Evolutionary conservation across 1,284 basidiomycete genomes (phyloP), one percentile per base, ranked within the genome.

Genomic region (Boletus semigastroideus): DNA sequence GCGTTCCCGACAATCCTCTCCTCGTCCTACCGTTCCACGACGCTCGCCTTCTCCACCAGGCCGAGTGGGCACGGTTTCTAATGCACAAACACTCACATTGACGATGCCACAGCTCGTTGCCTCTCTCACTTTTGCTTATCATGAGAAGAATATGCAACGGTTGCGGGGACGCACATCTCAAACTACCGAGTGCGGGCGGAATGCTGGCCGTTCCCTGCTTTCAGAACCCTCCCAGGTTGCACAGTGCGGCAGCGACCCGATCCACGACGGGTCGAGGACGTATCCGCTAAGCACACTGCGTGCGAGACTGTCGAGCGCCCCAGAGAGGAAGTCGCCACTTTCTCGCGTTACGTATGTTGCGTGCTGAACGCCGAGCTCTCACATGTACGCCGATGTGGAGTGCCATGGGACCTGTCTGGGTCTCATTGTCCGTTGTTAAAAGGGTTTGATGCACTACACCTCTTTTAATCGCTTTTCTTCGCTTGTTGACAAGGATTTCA

Each of bases 81-180:
- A 46, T 5, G 20, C 41, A 11, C 62, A 48, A 28, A 55, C 44
- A 20, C 54, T 55, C 48, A 56, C 57, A 20, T 53, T 67, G 59
- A 58, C 68, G 3, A 65, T 69, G 48, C 60, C 68, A 0, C 65
- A 67, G 41, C 67, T 67, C 13, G 67, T 70, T n/a, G 65, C 65
- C 20, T 56, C 62, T 13, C 60, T 67, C 16, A 67, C 48, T 1
- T 61, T 67, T 41, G 63, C 64, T 20, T 41, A 65, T 47, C 65
- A 36, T 40, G 67, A 70, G n/a, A 56, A 54, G 36, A 46, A 49
- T 27, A 53, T 55, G 43, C n/a, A 44, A 37, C 59, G 56, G 12
- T 10, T 39, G 22, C 68, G 68, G 3, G 61, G 57, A 27, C 61
- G 64, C 28, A 25, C 47, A n/a, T 38, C 14, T 7, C 57, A 47